These are phyloP conservation scores for Citrus medica DNA, from an alignment of 345 rosid species.

Conservation along the genomic window DNA sequence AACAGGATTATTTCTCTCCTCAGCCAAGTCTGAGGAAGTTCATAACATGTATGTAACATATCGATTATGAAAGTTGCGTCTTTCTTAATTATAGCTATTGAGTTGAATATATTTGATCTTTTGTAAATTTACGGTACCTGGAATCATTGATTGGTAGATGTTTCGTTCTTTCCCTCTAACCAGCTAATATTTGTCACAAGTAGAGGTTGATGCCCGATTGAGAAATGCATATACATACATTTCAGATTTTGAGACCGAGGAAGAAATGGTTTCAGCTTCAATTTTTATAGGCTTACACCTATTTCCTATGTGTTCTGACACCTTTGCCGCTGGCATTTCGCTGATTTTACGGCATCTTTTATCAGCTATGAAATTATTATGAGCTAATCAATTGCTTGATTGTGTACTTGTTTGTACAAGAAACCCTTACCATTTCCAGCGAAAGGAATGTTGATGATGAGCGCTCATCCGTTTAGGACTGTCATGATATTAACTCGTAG, in stretches of 20 bases:
- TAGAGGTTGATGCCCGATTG: neutral
- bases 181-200: neutral
- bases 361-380: too few species aligned
- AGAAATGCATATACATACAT: neutral
- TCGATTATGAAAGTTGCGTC: neutral
- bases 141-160: neutral
- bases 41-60: conserved; percentile 19
- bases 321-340: neutral
- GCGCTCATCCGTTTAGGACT: too few species aligned
- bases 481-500: too few species aligned
- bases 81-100: neutral
- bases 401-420: too few species aligned
- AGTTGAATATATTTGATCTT: neutral
- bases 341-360: neutral
- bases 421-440: too few species aligned
- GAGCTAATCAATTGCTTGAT: too few species aligned
- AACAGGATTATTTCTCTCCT: neutral
- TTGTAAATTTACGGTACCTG: conserved; percentile 8
- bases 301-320: neutral
- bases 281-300: neutral
- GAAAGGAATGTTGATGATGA: too few species aligned
- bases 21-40: conserved; percentile 15
- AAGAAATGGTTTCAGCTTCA: neutral
- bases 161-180: neutral
- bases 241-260: neutral